Conservation (phyloP, 2,329 filamentous ascomycete species). For the Beauveria varroae region DNA sequence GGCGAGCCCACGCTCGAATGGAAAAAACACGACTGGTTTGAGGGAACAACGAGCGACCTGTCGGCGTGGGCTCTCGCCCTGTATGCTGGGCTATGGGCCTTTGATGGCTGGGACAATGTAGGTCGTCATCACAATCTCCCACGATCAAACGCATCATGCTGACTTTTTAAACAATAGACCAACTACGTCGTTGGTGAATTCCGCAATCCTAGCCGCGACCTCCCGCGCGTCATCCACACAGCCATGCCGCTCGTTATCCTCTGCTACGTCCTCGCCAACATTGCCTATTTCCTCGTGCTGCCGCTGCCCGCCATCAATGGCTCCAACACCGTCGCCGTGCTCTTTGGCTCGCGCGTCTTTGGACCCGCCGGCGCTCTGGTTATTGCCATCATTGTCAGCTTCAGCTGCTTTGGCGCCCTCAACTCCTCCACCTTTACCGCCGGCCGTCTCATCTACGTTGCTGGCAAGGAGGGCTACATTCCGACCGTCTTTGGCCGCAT, state of each 20-base stretch:
- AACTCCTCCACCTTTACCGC: constrained; percentile 94
- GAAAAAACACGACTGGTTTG: constrained; percentile 85
- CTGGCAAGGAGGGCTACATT: constrained; percentile 91
- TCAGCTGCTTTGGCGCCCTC: constrained; percentile 87
- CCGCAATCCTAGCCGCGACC: constrained; percentile 79
- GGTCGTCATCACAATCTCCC: constrained; percentile 26
- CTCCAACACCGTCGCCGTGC: constrained; percentile 90
- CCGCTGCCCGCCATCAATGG: constrained; percentile 73
- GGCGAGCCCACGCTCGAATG: constrained; percentile 74
- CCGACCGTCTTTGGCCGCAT: constrained; percentile 77
- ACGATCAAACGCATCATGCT: not conserved
- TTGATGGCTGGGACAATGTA: constrained; percentile 98
- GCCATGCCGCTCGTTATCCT: constrained; percentile 91
- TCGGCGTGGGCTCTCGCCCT: constrained; percentile 89
- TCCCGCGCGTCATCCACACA: constrained; percentile 91
- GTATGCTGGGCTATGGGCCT: constrained; percentile 95
- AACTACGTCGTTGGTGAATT: constrained; percentile 98
- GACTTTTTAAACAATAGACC: constrained; percentile 47
- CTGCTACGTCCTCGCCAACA: constrained; percentile 82
- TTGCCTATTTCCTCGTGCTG: constrained; percentile 91
- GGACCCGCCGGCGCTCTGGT: constrained; percentile 74
- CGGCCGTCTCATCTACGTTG: constrained; percentile 84
- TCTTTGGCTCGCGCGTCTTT: constrained; percentile 86
- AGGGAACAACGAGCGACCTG: constrained; percentile 69
- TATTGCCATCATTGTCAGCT: constrained; percentile 81